Base-by-base conservation (phyloP, 2,329 filamentous ascomycete species). In the Monosporascus sp. region DNA sequence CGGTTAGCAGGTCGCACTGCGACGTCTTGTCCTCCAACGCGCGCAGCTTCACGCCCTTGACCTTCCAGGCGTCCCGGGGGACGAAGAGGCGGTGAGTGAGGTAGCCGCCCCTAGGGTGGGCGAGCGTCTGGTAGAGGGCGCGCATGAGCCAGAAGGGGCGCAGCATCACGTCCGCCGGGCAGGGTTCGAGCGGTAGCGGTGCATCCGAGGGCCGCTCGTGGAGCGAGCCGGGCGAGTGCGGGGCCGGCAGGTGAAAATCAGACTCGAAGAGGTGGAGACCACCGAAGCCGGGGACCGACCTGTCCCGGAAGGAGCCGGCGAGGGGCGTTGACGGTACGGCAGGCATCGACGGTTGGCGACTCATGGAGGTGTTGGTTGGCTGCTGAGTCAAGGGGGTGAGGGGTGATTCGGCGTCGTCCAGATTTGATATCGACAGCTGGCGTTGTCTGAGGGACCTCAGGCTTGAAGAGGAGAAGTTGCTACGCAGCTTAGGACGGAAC, bases 81-180 rank as follows among this genome's bases (percentile, higher is more conserved):
- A 99, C 82, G 66, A 99, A 99, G 0, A 99, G 80, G 63, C 91
- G 92, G 22, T 86, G 93, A 51, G 92, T 96, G 20, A 99, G 68
- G 67, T 97, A 99, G 17, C 92, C 94, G 38, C 94, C 94, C 24
- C 91, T 85, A 2, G 93, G 91, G 65, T 99, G 93, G 19, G 87
- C 88, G 45, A 99, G 84, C 0, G 92, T 96, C 68, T 97, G 91
- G 67, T 94, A 96, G 26, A 99, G 79, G 57, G 89, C 92, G 52
- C 94, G 86, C 90, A 99, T 96, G 45, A 99, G 78, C 94, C 94
- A 99, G 70, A 97, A 99, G 2, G 94, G 95, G 20, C 94, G 86
- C n/a, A 97, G 78, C 63, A 97, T 80, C 55, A 87, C 86, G 41
- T 95, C 91, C 37, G 88, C 89, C 1, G 94, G 94, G 67, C 95